Conservation (phyloP, 495 filamentous ascomycete genomes). For the Tirmania nivea region DNA sequence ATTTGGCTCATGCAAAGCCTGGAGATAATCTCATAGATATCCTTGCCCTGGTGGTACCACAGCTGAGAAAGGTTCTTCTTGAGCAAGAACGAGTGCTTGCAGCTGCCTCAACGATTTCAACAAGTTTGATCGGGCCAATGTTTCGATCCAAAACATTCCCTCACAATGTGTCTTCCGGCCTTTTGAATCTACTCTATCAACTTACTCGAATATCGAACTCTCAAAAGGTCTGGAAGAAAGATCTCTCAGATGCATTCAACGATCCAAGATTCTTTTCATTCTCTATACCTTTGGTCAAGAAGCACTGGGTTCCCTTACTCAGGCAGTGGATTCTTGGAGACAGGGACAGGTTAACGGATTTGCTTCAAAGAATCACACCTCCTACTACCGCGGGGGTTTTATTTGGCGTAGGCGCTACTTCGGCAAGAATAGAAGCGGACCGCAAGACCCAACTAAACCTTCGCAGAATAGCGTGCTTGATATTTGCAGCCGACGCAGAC, state of each 20-base stretch:
- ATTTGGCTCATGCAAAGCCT: slow-evolving; percentile 19
- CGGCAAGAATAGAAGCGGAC: slow-evolving; percentile 84
- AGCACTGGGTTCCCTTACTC: slow-evolving; percentile 61
- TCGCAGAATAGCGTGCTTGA: slow-evolving; percentile 52
- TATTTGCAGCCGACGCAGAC: slow-evolving; percentile 53
- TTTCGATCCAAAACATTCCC: slow-evolving; percentile 76
- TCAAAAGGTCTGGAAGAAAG: slow-evolving; percentile 83
- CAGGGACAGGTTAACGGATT: slow-evolving; percentile 68
- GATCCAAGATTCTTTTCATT: slow-evolving; percentile 64
- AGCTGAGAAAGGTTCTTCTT: slow-evolving; percentile 63
- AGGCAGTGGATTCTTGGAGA: slow-evolving; percentile 64
- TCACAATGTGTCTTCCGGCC: slow-evolving; percentile 51
- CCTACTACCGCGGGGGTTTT: slow-evolving; percentile 93
- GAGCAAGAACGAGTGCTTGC: slow-evolving; percentile 64
- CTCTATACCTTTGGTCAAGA: slow-evolving; percentile 37
- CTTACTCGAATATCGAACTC: slow-evolving; percentile 53
- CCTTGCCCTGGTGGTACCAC: slow-evolving; percentile 53
- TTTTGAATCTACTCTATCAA: slow-evolving; percentile 52
- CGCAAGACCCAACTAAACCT: slow-evolving; percentile 82
- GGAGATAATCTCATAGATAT: slow-evolving; percentile 64
- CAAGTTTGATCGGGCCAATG: slow-evolving; percentile 59
- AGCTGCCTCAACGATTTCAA: slow-evolving; percentile 58
- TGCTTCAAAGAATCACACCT: slow-evolving; percentile 53
- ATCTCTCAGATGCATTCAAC: slow-evolving; percentile 77
- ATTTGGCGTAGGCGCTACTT: slow-evolving; percentile 89